A percentile compares a stretch with the other conserved stretches of the same genome.
phyloP scores from a whole-genome alignment of 73 alveolate genomes.

The Paramecium biaurelia region DNA sequence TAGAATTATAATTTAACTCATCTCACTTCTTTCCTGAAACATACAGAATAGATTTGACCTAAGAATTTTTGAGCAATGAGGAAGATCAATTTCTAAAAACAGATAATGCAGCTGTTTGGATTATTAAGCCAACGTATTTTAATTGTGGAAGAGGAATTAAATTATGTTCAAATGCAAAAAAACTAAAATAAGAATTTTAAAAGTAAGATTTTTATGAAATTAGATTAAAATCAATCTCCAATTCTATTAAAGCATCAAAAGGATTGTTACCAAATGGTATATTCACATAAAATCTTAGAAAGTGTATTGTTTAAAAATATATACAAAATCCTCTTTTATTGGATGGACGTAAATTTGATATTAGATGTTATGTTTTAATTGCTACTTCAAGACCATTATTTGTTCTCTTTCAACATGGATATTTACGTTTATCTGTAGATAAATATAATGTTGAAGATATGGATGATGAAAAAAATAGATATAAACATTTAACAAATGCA shows the following conservation, averaged over 20 bases:
- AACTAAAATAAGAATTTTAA: constrained; percentile 37
- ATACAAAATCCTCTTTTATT: constrained; percentile 43
- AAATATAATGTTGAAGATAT: constrained; percentile 61
- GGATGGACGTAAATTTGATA: constrained; percentile 89
- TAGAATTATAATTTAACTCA: constrained; percentile 36
- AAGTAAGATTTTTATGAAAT: neutral
- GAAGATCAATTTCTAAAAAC: constrained; percentile 40
- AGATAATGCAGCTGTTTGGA: constrained; percentile 50
- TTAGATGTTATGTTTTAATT: constrained; percentile 84
- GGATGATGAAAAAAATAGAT: constrained; percentile 56
- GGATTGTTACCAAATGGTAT: constrained; percentile 29
- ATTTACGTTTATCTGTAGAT: constrained; percentile 72
- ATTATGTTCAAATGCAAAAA: constrained; percentile 54
- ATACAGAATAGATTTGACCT: constrained; percentile 49
- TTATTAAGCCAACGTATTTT: constrained; percentile 50
- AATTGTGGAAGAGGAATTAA: constrained; percentile 64
- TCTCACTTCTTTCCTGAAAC: constrained; percentile 58
- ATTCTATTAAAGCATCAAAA: constrained; percentile 2
- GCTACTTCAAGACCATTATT: constrained; percentile 79
- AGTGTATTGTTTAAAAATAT: constrained; percentile 52
- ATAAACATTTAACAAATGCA: constrained; percentile 60
- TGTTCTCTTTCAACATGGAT: constrained; percentile 75
- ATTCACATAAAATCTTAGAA: neutral
- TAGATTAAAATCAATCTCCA: neutral
- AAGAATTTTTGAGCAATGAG: constrained; percentile 37